Evolutionary conservation across 78 protist species (phyloP), one percentile per base, ranked within the genome.

Genomic region (Dictyostelium purpureum): DNA sequence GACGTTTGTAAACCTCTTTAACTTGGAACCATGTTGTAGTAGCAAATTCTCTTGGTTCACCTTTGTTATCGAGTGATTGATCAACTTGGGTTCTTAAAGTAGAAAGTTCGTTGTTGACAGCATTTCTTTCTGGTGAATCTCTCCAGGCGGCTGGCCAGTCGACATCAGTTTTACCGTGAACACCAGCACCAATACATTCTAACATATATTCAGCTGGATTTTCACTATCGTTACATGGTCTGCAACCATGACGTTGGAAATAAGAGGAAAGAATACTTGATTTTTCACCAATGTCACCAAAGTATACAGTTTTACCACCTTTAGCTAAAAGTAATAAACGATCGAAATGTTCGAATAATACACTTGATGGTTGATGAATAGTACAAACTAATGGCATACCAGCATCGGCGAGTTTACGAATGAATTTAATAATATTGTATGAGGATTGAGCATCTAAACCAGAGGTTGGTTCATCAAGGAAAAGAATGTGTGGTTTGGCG

Each of bases 311-410:
- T 21, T 70, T 65, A 6, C 98, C 98, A 54, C 94, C 94, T 5
- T 43, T 56, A 12, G 95, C 61, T 33, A 97, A 85, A n/a, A 97
- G 65, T 63, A 96, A 56, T 33, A 97, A 49, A 21, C 63, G 33
- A 71, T 96, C 96, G 35, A 97, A 89, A 80, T 89, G 57, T 49
- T 87, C 57, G 51, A 90, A 90, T 14, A 96, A 31, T 14, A 43
- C 81, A 21, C 87, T 47, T 19, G 87, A 42, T 16, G 98, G 98
- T 90, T 97, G 97, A 77, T 97, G 97, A 49, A 97, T 95, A 52
- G 97, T 75, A 28, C 87, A 71, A 43, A 89, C 71, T 52, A 89
- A 56, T 12, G 87, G 79, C 82, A 77, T 78, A 37, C 94, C 94
- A 54, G 69, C 57, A 43, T 89, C 88, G 0, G 94, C 94, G 0